These are phyloP conservation scores for Westerdykella ornata DNA, from an alignment of 2,329 filamentous ascomycete genomes.

Conservation along the genomic window DNA sequence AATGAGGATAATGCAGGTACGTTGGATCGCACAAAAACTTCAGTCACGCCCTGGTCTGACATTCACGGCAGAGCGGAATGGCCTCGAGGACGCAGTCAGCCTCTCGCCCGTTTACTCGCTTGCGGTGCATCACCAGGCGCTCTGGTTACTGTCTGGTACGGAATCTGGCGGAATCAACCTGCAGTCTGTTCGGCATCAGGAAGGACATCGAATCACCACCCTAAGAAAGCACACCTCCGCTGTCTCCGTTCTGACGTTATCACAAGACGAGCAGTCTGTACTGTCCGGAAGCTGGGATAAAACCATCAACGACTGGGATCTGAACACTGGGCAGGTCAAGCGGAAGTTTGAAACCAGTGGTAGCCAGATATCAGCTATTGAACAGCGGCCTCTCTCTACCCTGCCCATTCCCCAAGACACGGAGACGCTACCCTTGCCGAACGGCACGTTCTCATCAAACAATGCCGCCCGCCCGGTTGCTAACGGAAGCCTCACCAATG, in stretches of 20 bases:
- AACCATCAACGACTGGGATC: slow-evolving; percentile 86
- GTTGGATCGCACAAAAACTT: slow-evolving; percentile 1
- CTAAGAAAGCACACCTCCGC: slow-evolving; percentile 82
- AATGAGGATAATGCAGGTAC: slow-evolving; percentile 69
- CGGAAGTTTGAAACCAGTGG: slow-evolving; percentile 71
- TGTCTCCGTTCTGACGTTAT: slow-evolving; percentile 77
- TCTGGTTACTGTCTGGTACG: slow-evolving; percentile 86
- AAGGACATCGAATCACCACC: slow-evolving; percentile 79
- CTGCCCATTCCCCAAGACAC: slow-evolving; percentile 69
- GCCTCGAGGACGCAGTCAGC: slow-evolving; percentile 50
- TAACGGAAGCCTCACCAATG: slow-evolving; percentile 49
- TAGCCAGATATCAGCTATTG: slow-evolving; percentile 80
- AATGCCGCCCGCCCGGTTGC: slow-evolving; percentile 54
- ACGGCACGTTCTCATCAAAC: slow-evolving; percentile 70
- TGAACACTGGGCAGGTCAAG: slow-evolving; percentile 74
- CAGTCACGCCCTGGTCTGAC: neutral
- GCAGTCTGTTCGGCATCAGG: slow-evolving; percentile 87
- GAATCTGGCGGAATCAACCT: slow-evolving; percentile 90
- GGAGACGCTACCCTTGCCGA: slow-evolving; percentile 47
- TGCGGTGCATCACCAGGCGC: slow-evolving; percentile 78
- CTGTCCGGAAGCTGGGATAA: slow-evolving; percentile 97
- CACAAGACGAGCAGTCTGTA: slow-evolving; percentile 77
- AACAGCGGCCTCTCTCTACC: slow-evolving; percentile 71
- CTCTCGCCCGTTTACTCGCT: slow-evolving; percentile 93
- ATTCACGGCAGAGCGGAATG: slow-evolving; percentile 20